Evolutionary conservation across 1,284 basidiomycete species (phyloP).

Genomic region (Kwoniella shivajii): DNA sequence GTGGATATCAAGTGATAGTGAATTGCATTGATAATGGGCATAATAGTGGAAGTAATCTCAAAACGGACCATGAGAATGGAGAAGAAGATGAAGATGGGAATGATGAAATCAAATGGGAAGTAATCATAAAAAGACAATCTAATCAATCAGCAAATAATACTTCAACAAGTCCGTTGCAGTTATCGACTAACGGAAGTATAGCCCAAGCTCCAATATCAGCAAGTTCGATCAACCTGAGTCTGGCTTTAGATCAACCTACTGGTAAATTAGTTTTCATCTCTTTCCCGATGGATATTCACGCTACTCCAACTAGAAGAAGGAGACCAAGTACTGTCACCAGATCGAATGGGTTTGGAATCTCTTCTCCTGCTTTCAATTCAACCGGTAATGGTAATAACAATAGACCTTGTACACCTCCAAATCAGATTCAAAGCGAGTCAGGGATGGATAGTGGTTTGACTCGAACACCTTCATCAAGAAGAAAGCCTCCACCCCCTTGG

Average conservation of each 20-base stretch:
- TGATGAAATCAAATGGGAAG: slow-evolving; percentile 43
- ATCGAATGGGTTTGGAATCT: neutral
- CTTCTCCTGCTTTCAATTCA: neutral
- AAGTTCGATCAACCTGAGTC: slow-evolving; percentile 43
- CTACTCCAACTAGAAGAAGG: slow-evolving; percentile 27
- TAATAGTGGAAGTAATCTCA: slow-evolving; percentile 32
- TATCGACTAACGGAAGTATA: slow-evolving; percentile 11
- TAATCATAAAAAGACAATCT: slow-evolving; percentile 27
- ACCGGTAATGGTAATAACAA: neutral
- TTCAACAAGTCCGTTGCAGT: slow-evolving; percentile 15
- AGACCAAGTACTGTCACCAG: neutral
- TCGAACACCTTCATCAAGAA: slow-evolving; percentile 11
- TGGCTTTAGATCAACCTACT: slow-evolving; percentile 39
- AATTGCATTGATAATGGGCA: slow-evolving; percentile 21
- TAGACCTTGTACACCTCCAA: neutral
- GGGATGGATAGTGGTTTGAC: neutral
- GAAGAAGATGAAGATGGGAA: slow-evolving; percentile 13
- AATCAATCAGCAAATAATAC: neutral
- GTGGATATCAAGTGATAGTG: slow-evolving; percentile 37
- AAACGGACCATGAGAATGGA: slow-evolving; percentile 18
- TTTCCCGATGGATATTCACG: slow-evolving; percentile 36
- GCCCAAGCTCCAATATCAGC: slow-evolving; percentile 22
- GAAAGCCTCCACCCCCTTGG: slow-evolving; percentile 19
- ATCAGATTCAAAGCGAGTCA: neutral
- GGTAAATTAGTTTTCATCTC: slow-evolving; percentile 47